Evolutionary conservation across 345 rosid genomes (phyloP).

Genomic region (Mangifera indica): DNA sequence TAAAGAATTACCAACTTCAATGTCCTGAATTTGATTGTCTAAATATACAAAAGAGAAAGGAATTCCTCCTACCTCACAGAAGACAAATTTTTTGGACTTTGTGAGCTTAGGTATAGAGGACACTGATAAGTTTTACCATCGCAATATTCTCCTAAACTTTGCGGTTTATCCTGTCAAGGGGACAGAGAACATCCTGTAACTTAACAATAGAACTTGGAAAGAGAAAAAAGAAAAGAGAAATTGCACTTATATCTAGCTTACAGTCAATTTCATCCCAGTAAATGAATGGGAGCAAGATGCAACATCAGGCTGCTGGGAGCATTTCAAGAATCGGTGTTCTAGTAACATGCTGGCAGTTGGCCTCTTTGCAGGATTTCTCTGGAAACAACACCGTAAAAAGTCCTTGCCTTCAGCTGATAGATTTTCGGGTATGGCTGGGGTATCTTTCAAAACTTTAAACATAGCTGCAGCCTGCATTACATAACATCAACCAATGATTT

Average conservation of each 20-base stretch:
- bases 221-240: background rate
- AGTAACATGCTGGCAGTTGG: slow-evolving; percentile 70
- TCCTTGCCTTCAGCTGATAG: slow-evolving; percentile 88
- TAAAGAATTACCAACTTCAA: slow-evolving; percentile 14
- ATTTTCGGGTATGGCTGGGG: slow-evolving; percentile 72
- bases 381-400: slow-evolving; percentile 74
- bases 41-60: background rate
- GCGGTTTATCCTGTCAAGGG: slow-evolving; percentile 47
- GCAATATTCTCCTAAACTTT: slow-evolving; percentile 35
- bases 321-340: slow-evolving; percentile 71
- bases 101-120: slow-evolving; percentile 24
- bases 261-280: slow-evolving; percentile 50
- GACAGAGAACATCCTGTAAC: background rate
- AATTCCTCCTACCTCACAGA: slow-evolving; percentile 47
- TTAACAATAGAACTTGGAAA: background rate
- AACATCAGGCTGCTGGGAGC: slow-evolving; percentile 40
- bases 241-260: slow-evolving; percentile 29
- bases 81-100: slow-evolving; percentile 27
- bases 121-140: slow-evolving; percentile 47
- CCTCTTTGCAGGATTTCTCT: slow-evolving; percentile 85
- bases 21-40: slow-evolving; percentile 1
- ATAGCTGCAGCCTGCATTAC: slow-evolving; percentile 83
- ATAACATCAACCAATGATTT: too few relatives aligned
- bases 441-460: slow-evolving; percentile 87
- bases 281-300: slow-evolving; percentile 31